Base-by-base conservation (phyloP, 2,329 filamentous ascomycete genomes). In the Cladorrhinum sp. region DNA sequence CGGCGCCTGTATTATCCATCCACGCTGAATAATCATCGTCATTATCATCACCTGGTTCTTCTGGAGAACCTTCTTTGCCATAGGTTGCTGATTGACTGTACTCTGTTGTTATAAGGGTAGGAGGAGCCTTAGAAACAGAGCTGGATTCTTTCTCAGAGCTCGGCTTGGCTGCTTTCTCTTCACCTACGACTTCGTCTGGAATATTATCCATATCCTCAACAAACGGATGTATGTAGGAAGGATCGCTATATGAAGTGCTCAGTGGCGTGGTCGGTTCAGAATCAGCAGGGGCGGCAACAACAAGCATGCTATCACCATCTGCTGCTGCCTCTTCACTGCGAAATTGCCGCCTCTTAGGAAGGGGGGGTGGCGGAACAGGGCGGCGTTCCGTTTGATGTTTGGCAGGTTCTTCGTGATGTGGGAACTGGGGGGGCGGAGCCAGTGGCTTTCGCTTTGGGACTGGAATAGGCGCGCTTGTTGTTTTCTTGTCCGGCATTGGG, bases 371-470 rank as follows among this genome's bases (percentile, higher is more conserved):
- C 16, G 76, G 73, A 1, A 75, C 68, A n/a, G 68, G 59, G 16
- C 52, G 60, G 12, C 65, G 63, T 48, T 68, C 64, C 7, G 9
- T 51, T 2, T 54, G 46, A 49, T 69, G 67, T 21, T 64, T 65
- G 23, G 61, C 24, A 14, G 63, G 56, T n/a, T 62, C 55, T 33
- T 64, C 56, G 26, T 26, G 14, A 53, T 65, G 61, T 0, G 59
- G 51, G 21, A 64, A 63, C 2, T 64, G 33, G 7, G 61, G 49
- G 21, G 80, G 73, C 20, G 80, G 73, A 39, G 82, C 75, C 8
- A 88, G 75, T 1, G 86, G 81, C 68, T 89, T 91, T n/a, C 88
- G 80, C 70, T 85, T 87, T 2, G 87, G 84, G 1, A 87, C 79
- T 26, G 79, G 79, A 61, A 80, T 82, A 16, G 82, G 78, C 53